These are phyloP conservation scores for Drechslerella stenobrocha DNA, from an alignment of 2,329 filamentous ascomycete species.

Conservation along the genomic window DNA sequence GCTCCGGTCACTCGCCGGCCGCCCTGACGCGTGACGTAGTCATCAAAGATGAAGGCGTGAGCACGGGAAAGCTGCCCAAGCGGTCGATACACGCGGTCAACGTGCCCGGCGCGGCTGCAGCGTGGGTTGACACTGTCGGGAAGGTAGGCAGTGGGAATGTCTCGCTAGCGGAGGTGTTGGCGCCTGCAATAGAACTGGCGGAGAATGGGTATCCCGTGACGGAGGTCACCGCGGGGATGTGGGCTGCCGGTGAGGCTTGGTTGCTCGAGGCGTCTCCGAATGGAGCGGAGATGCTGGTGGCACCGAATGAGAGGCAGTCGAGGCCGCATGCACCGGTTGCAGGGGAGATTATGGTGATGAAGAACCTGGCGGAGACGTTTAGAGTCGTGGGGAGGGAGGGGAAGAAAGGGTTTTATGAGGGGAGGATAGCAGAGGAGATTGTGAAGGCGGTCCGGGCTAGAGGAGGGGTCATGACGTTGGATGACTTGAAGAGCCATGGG, in stretches of 20 bases:
- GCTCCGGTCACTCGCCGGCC: conserved; percentile 79
- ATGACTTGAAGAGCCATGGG: conserved; percentile 78
- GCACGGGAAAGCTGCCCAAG: conserved; percentile 67
- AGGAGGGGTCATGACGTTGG: conserved; percentile 76
- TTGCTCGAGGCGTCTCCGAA: conserved; percentile 80
- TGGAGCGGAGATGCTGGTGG: conserved; percentile 76
- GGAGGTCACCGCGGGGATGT: conserved; percentile 72
- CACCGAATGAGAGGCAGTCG: conserved; percentile 55
- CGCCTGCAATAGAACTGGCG: conserved; percentile 79
- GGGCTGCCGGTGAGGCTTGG: conserved; percentile 66
- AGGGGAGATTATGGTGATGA: conserved; percentile 88
- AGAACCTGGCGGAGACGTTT: conserved; percentile 78
- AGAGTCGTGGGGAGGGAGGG: conserved; percentile 74
- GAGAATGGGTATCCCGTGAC: conserved; percentile 90
- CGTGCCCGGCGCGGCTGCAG: conserved; percentile 85
- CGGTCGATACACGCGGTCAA: conserved; percentile 78
- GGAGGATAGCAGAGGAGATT: conserved; percentile 77
- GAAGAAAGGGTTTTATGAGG: conserved; percentile 88
- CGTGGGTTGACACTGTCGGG: conserved; percentile 88
- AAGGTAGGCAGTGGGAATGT: conserved; percentile 87
- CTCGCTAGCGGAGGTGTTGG: conserved; percentile 73
- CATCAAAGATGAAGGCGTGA: conserved; percentile 56
- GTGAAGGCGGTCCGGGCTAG: conserved; percentile 74
- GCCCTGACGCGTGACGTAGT: conserved; percentile 70
- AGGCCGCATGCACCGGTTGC: conserved; percentile 74